Evolutionary conservation across 345 rosid species (phyloP).

Genomic region (Reutealis trisperma): DNA sequence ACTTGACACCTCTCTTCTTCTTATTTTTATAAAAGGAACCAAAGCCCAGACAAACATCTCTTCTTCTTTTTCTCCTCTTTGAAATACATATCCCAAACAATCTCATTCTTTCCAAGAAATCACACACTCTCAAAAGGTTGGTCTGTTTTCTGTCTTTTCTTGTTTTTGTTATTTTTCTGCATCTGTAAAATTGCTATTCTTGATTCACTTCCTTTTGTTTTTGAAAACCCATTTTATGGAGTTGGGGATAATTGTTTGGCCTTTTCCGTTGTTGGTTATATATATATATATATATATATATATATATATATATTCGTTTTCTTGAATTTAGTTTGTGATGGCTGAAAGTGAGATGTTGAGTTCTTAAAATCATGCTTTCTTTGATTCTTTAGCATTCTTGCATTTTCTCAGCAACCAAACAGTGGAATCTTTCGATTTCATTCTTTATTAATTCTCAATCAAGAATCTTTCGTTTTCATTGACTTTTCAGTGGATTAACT

Average conservation of each 20-base stretch:
- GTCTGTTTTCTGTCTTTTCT: not conserved
- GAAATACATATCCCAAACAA: not conserved
- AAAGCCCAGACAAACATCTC: not conserved
- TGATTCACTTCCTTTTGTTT: not conserved
- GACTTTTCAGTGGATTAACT: not conserved
- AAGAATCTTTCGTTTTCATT: not conserved
- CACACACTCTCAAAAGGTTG: not conserved
- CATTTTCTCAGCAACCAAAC: constrained; percentile 18
- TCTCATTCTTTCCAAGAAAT: not conserved
- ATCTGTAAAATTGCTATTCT: too few relatives aligned
- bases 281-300: too few relatives aligned
- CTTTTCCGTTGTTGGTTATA: too few relatives aligned
- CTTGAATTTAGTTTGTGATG: too few relatives aligned
- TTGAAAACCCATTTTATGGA: not conserved
- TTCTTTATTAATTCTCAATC: not conserved
- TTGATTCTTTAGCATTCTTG: not conserved
- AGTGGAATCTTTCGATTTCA: not conserved
- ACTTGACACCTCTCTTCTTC: too few relatives aligned
- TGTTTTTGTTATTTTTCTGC: constrained; percentile 1
- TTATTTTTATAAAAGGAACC: too few relatives aligned
- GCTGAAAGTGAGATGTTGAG: not conserved
- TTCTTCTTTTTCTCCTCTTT: not conserved
- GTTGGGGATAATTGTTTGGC: not conserved
- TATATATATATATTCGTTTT: too few relatives aligned
- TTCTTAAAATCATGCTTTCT: not conserved